Conservation (phyloP, 768 basidiomycete genomes). For the Amanita muscaria region DNA sequence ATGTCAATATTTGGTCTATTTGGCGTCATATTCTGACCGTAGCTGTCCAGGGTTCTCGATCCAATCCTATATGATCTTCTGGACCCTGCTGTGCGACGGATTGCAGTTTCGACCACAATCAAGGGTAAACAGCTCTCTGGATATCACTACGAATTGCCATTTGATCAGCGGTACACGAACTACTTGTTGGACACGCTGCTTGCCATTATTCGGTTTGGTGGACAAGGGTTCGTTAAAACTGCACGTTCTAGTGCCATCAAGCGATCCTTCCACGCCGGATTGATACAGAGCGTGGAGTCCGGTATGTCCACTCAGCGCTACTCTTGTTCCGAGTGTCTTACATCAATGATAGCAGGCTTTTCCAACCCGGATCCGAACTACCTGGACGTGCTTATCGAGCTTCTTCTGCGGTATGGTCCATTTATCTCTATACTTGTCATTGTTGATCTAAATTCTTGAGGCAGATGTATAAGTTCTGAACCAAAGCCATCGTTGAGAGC, state of each 20-base stretch:
- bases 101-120: slow-evolving; percentile 39
- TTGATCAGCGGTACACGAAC: slow-evolving; percentile 66
- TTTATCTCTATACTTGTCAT: slow-evolving; percentile 4
- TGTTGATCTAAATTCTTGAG: background rate
- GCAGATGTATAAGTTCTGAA: slow-evolving; percentile 73
- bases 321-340: slow-evolving; percentile 5
- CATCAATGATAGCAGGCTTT: slow-evolving; percentile 23
- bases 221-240: slow-evolving; percentile 77
- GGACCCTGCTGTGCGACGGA: slow-evolving; percentile 57
- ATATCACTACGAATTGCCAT: slow-evolving; percentile 60
- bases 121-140: slow-evolving; percentile 59
- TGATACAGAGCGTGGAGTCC: slow-evolving; percentile 52
- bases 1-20: slow-evolving; percentile 11
- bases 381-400: slow-evolving; percentile 65
- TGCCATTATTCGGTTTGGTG: slow-evolving; percentile 77
- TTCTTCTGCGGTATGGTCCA: slow-evolving; percentile 54
- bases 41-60: slow-evolving; percentile 66
- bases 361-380: slow-evolving; percentile 54
- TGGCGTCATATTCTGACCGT: slow-evolving; percentile 4
- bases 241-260: slow-evolving; percentile 56
- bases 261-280: slow-evolving; percentile 53
- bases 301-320: slow-evolving; percentile 31
- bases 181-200: slow-evolving; percentile 74
- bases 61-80: slow-evolving; percentile 74
- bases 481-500: slow-evolving; percentile 39